These are phyloP conservation scores for Wilcoxina mikolae DNA, from an alignment of 495 filamentous ascomycete genomes.

Conservation along the genomic window DNA sequence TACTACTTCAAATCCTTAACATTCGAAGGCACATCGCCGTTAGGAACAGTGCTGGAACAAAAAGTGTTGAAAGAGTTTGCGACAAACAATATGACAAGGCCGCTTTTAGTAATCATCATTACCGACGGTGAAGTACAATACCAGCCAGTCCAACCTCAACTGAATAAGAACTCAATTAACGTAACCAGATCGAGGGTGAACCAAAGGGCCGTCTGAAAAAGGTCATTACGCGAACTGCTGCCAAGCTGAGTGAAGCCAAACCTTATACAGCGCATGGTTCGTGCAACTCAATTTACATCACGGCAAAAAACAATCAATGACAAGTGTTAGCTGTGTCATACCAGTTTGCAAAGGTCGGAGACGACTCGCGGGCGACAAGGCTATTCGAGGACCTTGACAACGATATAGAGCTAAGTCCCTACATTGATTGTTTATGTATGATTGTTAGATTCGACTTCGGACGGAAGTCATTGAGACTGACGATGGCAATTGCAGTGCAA, in stretches of 20 bases:
- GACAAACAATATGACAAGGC: slow-evolving; percentile 35
- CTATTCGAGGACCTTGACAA: slow-evolving; percentile 47
- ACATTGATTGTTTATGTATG: slow-evolving; percentile 41
- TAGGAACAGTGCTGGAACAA: slow-evolving; percentile 43
- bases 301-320: too few species aligned
- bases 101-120: slow-evolving; percentile 51
- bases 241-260: not conserved
- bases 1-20: slow-evolving; percentile 37
- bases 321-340: slow-evolving; percentile 45
- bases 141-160: not conserved
- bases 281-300: slow-evolving; percentile 31
- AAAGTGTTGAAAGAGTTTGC: slow-evolving; percentile 47
- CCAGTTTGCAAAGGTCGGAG: slow-evolving; percentile 60
- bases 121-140: slow-evolving; percentile 40
- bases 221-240: slow-evolving; percentile 31
- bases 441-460: too few species aligned
- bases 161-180: not conserved
- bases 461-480: too few species aligned
- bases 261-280: not conserved
- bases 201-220: slow-evolving; percentile 38
- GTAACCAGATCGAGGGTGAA: slow-evolving; percentile 47
- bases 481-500: too few species aligned
- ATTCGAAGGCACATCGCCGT: slow-evolving; percentile 49
- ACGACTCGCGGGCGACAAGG: slow-evolving; percentile 45
- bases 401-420: slow-evolving; percentile 41